Base-by-base conservation (phyloP, 805 yeast species). In the Phaffomyces thermotolerans region DNA sequence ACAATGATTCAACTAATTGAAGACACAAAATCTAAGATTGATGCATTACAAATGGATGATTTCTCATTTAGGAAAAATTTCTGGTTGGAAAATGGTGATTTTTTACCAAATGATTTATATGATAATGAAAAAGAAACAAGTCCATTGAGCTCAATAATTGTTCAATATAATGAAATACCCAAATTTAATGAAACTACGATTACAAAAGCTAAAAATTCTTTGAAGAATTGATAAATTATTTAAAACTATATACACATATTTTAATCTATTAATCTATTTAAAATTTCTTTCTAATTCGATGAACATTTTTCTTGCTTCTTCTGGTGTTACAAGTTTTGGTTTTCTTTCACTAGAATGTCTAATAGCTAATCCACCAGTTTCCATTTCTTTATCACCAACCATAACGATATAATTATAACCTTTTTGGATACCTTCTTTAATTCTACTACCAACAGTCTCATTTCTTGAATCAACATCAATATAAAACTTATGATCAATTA, bases 361-460 rank as follows among this genome's bases (percentile, higher is more conserved):
- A 9, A 91, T 72, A 1, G 95, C 79, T 15, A 81, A 66, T 1
- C 75, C 74, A 0, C 76, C 76, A 27, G 14, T n/a, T 29, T 72
- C 76, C 8, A 84, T 67, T 61, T 93, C 99, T 51, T 78, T 77
- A 52, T 89, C 96, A 24, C 99, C 99, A 34, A 93, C 73, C 64
- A 90, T 76, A n/a, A 88, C 67, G 37, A 91, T 75, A 56, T 77
- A 93, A 8, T 84, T 81, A 59, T 84, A 89, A 1, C 91, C 88
- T 52, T 79, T 79, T 43, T 63, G 58, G 13, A 83, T 69, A 3
- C 95, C 93, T 43, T 87, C 93, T 54, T 84, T 84, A 41, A 89
- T 80, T 54, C 96, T 73, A 41, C 71, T 75, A 0, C 95, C 90
- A 25, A 91, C 77, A 1, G 97, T 82, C 52, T 84, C 95, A 8